These are phyloP conservation scores for Populus trichocarpa DNA, from an alignment of 441 rosid genomes.

Conservation along the genomic window DNA sequence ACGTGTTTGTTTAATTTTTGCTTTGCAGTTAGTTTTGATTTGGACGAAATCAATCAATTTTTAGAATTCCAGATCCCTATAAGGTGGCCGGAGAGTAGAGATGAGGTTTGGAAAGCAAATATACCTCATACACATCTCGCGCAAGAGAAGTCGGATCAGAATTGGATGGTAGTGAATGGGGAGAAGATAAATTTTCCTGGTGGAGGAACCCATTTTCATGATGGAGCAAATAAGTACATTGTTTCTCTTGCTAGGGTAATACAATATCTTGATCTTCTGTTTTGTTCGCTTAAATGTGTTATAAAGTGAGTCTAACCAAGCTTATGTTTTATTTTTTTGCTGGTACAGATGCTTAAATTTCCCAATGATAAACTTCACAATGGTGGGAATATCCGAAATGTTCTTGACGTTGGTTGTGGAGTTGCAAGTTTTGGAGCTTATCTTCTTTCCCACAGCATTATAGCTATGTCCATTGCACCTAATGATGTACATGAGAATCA, in stretches of 20 bases:
- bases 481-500: conserved; percentile 97
- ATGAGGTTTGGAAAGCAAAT: conserved; percentile 94
- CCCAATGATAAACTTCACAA: conserved; percentile 81
- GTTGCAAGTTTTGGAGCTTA: conserved; percentile 98
- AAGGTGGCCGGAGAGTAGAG: conserved; percentile 92
- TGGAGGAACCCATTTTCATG: conserved; percentile 95
- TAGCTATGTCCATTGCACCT: conserved; percentile 95
- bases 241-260: conserved; percentile 77
- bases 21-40: conserved; percentile 30
- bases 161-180: conserved; percentile 95
- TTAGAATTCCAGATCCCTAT: conserved; percentile 81
- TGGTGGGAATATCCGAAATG: conserved; percentile 71
- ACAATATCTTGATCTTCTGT: neutral
- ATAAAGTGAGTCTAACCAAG: neutral
- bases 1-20: neutral
- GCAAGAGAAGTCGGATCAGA: conserved; percentile 93
- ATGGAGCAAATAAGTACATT: conserved; percentile 95
- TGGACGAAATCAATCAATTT: conserved; percentile 21
- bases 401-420: conserved; percentile 96
- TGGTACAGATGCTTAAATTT: conserved; percentile 82
- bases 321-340: conserved; percentile 27
- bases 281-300: conserved; percentile 12
- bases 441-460: conserved; percentile 73
- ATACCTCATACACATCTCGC: conserved; percentile 97
- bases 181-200: conserved; percentile 94